phyloP scores from a whole-genome alignment of 208 protist genomes.

The Wallacemonas sp. region DNA sequence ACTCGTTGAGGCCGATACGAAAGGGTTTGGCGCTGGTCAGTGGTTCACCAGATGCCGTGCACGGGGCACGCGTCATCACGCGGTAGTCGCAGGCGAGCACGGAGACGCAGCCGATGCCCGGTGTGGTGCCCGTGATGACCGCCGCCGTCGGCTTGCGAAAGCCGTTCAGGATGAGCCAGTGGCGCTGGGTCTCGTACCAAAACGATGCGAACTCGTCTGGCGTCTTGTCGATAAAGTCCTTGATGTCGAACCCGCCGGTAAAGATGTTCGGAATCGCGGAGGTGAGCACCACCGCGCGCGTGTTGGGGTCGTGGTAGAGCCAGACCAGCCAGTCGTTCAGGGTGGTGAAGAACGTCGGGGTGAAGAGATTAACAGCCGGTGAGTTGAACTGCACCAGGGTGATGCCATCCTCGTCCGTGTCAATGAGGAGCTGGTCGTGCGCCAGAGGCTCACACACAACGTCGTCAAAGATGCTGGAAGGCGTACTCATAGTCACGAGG shows the following conservation, averaged over 20 bases:
- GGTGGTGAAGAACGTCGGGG: not conserved
- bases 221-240: conserved; percentile 15
- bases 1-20: conserved; percentile 38
- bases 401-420: conserved; percentile 15
- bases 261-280: conserved; percentile 32
- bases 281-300: conserved; percentile 30
- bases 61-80: conserved; percentile 34
- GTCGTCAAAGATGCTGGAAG: conserved; percentile 1
- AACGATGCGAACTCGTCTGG: conserved; percentile 11
- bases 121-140: conserved; percentile 37
- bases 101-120: conserved; percentile 40
- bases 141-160: conserved; percentile 34
- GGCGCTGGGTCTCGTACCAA: conserved; percentile 31
- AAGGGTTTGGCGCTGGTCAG: conserved; percentile 3
- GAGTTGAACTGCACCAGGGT: not conserved
- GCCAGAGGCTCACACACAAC: conserved; percentile 15
- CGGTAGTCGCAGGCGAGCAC: conserved; percentile 37
- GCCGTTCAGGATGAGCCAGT: conserved; percentile 39
- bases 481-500: no score
- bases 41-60: not conserved
- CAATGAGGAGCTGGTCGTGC: not conserved
- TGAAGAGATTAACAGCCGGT: conserved; percentile 9
- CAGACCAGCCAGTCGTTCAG: conserved; percentile 21
- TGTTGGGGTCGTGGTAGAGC: conserved; percentile 9
- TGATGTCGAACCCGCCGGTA: conserved; percentile 33